Evolutionary conservation across 2,329 filamentous ascomycete genomes (phyloP).

Genomic region (Verticillium alfalfae): DNA sequence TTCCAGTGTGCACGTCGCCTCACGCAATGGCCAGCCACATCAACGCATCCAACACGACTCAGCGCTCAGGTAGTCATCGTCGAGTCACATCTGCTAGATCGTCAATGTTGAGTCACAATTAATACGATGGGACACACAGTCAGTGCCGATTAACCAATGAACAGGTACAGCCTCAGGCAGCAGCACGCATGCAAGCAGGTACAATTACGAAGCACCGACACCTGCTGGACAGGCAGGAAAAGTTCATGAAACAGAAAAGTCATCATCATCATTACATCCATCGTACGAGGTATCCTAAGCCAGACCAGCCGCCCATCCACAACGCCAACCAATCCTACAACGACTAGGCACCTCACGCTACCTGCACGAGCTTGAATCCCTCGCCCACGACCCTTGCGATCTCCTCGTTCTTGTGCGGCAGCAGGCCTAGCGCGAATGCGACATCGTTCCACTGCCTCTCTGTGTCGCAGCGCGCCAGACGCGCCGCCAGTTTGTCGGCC

Average conservation of each 20-base stretch:
- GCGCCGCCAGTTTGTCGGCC: slow-evolving; percentile 83
- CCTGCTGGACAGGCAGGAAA: neutral
- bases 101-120: neutral
- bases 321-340: slow-evolving; percentile 32
- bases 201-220: neutral
- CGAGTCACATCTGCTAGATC: no score
- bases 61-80: no score
- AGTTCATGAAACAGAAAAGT: neutral
- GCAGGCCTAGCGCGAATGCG: slow-evolving; percentile 78
- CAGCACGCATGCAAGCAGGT: neutral
- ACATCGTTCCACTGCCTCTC: slow-evolving; percentile 98
- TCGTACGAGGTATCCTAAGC: neutral
- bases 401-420: slow-evolving; percentile 92
- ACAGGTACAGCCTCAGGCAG: neutral
- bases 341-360: slow-evolving; percentile 21
- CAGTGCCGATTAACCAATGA: neutral
- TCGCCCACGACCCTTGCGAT: slow-evolving; percentile 71
- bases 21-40: no score
- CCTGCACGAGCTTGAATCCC: slow-evolving; percentile 69
- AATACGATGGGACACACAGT: neutral
- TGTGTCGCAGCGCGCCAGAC: slow-evolving; percentile 78
- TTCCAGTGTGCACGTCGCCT: no score
- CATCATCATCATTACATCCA: neutral
- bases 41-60: no score
- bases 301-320: neutral